phyloP scores from a whole-genome alignment of 495 filamentous ascomycete genomes.

The Penicillium mononematosum region DNA sequence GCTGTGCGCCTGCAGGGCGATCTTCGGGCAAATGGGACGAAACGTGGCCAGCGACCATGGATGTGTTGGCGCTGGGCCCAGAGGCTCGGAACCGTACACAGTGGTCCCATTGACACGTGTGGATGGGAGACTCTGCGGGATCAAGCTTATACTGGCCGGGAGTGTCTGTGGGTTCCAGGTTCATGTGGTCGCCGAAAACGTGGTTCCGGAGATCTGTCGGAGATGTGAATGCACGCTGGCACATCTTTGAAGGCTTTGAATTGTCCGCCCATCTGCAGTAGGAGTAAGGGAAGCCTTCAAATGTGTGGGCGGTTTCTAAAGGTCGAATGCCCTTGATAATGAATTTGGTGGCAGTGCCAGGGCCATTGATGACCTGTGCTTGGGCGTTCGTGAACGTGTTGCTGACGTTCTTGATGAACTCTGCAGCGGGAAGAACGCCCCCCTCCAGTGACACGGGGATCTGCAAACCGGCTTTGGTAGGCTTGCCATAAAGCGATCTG shows the following conservation, averaged over 20 bases:
- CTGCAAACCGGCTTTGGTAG: slow-evolving; percentile 79
- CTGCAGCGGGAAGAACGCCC: slow-evolving; percentile 76
- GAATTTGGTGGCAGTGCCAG: slow-evolving; percentile 65
- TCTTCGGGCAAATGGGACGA: slow-evolving; percentile 55
- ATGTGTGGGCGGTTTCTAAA: slow-evolving; percentile 69
- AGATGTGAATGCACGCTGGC: slow-evolving; percentile 64
- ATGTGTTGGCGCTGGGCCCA: slow-evolving; percentile 41
- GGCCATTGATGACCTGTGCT: slow-evolving; percentile 73
- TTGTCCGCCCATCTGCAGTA: slow-evolving; percentile 57
- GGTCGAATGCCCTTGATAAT: slow-evolving; percentile 91
- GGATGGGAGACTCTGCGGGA: slow-evolving; percentile 38
- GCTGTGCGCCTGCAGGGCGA: slow-evolving; percentile 46
- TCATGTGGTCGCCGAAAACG: slow-evolving; percentile 66
- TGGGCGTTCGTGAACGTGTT: slow-evolving; percentile 69
- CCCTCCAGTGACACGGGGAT: slow-evolving; percentile 46
- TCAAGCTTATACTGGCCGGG: slow-evolving; percentile 49
- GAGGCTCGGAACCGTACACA: slow-evolving; percentile 42
- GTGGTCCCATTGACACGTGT: slow-evolving; percentile 41
- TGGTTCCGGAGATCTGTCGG: slow-evolving; percentile 69
- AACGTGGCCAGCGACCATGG: slow-evolving; percentile 46
- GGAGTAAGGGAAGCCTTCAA: slow-evolving; percentile 56
- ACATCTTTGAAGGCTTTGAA: slow-evolving; percentile 39
- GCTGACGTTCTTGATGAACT: slow-evolving; percentile 96
- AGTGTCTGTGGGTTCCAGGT: slow-evolving; percentile 51
- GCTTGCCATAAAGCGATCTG: slow-evolving; percentile 97